These are phyloP conservation scores for Fusarium chlamydosporum DNA, from an alignment of 2,329 filamentous ascomycete genomes.

Conservation along the genomic window DNA sequence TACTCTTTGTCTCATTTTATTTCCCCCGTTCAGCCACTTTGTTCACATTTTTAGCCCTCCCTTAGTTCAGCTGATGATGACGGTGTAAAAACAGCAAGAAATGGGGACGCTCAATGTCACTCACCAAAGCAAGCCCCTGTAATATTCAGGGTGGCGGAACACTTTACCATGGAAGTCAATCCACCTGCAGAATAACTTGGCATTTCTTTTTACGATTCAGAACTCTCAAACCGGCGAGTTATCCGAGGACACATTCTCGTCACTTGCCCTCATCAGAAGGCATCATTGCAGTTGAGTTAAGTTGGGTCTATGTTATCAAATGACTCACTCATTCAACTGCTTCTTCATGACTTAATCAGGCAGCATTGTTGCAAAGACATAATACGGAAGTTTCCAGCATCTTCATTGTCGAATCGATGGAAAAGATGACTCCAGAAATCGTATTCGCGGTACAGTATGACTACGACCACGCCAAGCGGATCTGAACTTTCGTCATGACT, in stretches of 20 bases:
- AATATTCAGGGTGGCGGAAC: conserved; percentile 39
- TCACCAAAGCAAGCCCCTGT: conserved; percentile 33
- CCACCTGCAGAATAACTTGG: conserved; percentile 27
- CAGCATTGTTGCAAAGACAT: background rate
- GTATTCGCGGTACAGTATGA: background rate
- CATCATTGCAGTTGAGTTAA: too few species aligned
- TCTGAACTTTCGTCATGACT: conserved; percentile 30
- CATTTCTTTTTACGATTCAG: conserved; percentile 18
- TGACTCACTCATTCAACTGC: background rate
- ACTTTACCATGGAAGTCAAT: conserved; percentile 22
- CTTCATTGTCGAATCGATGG: background rate
- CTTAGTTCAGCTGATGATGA: conserved; percentile 29
- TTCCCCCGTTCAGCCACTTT: conserved; percentile 2
- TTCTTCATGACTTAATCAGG: background rate
- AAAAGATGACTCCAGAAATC: background rate
- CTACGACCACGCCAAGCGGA: conserved; percentile 1
- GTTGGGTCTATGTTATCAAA: conserved; percentile 7
- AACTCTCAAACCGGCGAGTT: background rate
- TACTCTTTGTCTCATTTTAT: conserved; percentile 6
- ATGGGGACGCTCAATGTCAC: conserved; percentile 25
- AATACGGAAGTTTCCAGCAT: background rate
- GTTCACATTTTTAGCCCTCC: conserved; percentile 24
- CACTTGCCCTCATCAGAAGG: background rate
- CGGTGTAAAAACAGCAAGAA: conserved; percentile 35
- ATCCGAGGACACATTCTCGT: too few species aligned